Evolutionary conservation across 2,329 filamentous ascomycete species (phyloP), one percentile per base, ranked within the genome.

Genomic region (Penicillium sp.): DNA sequence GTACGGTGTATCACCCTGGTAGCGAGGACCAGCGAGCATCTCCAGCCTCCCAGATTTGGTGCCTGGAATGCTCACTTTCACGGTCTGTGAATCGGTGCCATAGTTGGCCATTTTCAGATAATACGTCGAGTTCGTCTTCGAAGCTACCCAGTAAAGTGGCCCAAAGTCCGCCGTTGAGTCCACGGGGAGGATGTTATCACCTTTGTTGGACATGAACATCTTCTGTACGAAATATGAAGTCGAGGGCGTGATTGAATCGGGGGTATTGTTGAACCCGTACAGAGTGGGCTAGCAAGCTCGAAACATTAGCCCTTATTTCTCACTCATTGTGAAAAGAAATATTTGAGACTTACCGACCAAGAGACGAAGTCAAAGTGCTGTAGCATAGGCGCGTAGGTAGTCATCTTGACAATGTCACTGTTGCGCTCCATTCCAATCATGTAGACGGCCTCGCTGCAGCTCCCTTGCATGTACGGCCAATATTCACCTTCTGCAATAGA

Each of bases 391-490:
- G 73, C 72, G 54, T 74, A 76, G 4, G 66, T 63, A 2, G 64
- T 67, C 63, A 73, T 65, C 47, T 67, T 66, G 2, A 75, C 67
- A 3, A 72, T 62, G 45, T 75, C 69, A 3, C 70, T 70, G 53
- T 75, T 75, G 21, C 72, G 60, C 55, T 73, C 69, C 47, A 71
- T 60, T 1, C 85, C 83, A 55, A 88, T 81, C 50, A 88, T 77
- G 48, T 81, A 85, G 9, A 88, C 77, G 9, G 84, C 85, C 67
- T 89, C 86, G 13, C 81, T 81, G 7, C 88, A 83, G 32, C 81
- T 77, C 16, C 84, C 84, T 45, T 66, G 67, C 61, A 72, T 64
- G 31, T 60, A 69, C 1, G 63, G 56, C 65, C 66, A 66, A 45
- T 59, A 66, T 1, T 54, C 50, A 3, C 64, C 62, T 16, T 56